Conservation (phyloP, 2,329 filamentous ascomycete genomes). For the Scedosporium minutisporum region DNA sequence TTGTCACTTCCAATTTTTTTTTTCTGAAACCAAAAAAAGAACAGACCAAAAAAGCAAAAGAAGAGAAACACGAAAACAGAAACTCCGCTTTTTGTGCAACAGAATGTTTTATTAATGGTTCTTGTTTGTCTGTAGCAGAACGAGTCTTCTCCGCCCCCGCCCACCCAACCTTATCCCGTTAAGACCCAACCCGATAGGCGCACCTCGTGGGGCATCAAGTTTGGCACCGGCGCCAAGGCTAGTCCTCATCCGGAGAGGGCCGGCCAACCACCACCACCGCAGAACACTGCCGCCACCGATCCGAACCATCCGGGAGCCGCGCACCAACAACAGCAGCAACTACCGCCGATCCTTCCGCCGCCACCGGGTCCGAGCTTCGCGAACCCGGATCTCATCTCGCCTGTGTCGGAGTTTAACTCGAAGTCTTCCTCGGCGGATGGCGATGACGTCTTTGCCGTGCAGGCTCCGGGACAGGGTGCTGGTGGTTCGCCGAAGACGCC, state of each 20-base stretch:
- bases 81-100: neutral
- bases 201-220: slow-evolving; percentile 33
- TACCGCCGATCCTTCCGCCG: slow-evolving; percentile 5
- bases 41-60: neutral
- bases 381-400: slow-evolving; percentile 21
- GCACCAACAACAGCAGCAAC: slow-evolving; percentile 7
- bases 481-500: neutral
- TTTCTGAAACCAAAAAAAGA: neutral
- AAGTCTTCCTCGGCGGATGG: slow-evolving; percentile 2
- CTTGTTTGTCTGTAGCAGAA: slow-evolving; percentile 21
- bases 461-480: neutral
- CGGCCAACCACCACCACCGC: neutral
- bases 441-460: slow-evolving; percentile 4
- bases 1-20: neutral
- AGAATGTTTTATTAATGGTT: slow-evolving; percentile 22
- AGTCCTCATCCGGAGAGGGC: neutral
- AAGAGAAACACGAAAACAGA: neutral
- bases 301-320: neutral
- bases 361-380: slow-evolving; percentile 9
- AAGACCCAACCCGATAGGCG: slow-evolving; percentile 29
- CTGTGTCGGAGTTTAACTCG: slow-evolving; percentile 19
- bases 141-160: slow-evolving; percentile 23
- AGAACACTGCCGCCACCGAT: slow-evolving; percentile 6
- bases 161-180: slow-evolving; percentile 19
- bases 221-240: slow-evolving; percentile 21